phyloP scores from a whole-genome alignment of 371 early-diverging fungal genomes.

The Mortierella sp. region DNA sequence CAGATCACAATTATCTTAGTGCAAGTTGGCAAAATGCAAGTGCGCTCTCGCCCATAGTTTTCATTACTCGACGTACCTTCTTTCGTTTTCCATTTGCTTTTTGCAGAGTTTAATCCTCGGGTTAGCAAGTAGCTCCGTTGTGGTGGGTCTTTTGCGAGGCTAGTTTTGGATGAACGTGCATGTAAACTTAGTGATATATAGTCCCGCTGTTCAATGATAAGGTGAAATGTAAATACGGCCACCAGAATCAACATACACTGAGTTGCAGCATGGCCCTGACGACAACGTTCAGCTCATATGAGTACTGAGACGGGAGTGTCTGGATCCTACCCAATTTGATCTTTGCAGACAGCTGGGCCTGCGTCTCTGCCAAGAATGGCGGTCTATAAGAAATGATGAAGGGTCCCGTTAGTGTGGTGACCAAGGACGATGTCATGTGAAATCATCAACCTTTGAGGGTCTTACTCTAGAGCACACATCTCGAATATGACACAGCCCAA shows the following conservation, averaged over 20 bases:
- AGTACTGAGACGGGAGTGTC: constrained; percentile 66
- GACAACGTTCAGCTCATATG: constrained; percentile 59
- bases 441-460: neutral
- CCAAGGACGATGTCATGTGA: neutral
- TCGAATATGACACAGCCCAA: constrained; percentile 78
- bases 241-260: constrained; percentile 43
- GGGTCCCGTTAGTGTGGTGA: neutral
- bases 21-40: neutral
- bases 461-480: constrained; percentile 75
- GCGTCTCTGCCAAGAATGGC: constrained; percentile 74
- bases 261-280: constrained; percentile 68
- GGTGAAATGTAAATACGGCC: no score
- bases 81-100: constrained; percentile 19
- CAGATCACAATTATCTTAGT: neutral
- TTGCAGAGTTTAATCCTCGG: constrained; percentile 23
- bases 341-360: constrained; percentile 63
- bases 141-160: constrained; percentile 54
- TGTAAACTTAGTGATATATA: neutral
- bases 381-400: constrained; percentile 59
- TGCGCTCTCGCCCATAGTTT: neutral
- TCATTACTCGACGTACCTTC: constrained; percentile 15
- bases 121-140: constrained; percentile 40
- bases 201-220: no score
- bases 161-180: constrained; percentile 7
- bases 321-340: constrained; percentile 65